Percentiles rank a stretch among this genome's conserved stretches.
These are phyloP conservation scores for Pseudopithomyces chartarum DNA, from an alignment of 2,329 filamentous ascomycete species.

Conservation along the genomic window DNA sequence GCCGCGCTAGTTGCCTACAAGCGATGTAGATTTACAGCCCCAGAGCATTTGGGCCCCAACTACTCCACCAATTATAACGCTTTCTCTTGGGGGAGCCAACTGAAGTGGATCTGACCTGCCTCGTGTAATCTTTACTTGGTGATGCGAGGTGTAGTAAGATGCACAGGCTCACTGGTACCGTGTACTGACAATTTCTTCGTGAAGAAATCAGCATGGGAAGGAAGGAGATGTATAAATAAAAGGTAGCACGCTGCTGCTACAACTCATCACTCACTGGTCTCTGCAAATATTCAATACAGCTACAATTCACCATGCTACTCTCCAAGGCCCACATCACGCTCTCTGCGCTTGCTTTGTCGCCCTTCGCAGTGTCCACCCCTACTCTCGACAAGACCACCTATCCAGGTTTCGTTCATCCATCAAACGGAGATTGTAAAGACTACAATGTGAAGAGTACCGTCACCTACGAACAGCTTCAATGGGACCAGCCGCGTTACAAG, in stretches of 20 bases:
- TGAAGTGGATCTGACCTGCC: too few relatives aligned
- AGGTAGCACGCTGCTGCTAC: background rate
- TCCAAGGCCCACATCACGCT: background rate
- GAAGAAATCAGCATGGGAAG: background rate
- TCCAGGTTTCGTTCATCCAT: background rate
- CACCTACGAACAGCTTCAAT: background rate
- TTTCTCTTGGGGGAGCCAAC: background rate
- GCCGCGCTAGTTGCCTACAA: background rate
- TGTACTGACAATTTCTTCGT: background rate
- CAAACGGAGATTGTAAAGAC: slow-evolving; percentile 3
- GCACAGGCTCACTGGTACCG: background rate
- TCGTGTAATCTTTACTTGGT: too few relatives aligned
- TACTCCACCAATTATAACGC: background rate
- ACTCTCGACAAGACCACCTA: background rate
- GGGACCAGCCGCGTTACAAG: background rate
- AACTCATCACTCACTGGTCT: background rate
- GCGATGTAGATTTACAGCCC: background rate
- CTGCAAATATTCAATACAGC: background rate
- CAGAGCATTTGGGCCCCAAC: background rate
- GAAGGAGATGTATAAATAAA: background rate
- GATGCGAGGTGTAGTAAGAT: too few relatives aligned
- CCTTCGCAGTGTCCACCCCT: background rate
- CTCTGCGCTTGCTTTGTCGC: background rate
- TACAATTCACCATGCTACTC: background rate
- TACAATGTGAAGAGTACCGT: background rate